These are phyloP conservation scores for Tuber microsphaerosporum DNA, from an alignment of 495 filamentous ascomycete genomes.

Conservation along the genomic window DNA sequence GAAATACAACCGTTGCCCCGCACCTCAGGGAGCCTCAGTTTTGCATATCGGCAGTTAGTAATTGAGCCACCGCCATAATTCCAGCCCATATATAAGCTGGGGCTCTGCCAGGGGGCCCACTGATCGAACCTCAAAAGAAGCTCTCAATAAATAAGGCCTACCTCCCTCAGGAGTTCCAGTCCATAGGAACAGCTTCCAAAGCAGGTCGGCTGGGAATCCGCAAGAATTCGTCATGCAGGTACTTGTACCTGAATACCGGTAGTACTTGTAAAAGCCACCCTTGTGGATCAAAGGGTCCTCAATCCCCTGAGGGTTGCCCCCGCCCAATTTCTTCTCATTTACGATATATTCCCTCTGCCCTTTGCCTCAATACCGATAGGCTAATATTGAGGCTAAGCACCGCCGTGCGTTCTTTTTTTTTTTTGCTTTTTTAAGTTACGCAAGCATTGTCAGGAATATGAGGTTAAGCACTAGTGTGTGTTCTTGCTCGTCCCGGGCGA, in stretches of 20 bases:
- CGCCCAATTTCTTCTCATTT: not conserved
- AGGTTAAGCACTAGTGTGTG: too few species aligned
- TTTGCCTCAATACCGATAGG: not conserved
- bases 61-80: not conserved
- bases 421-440: too few species aligned
- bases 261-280: not conserved
- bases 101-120: not conserved
- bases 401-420: too few species aligned
- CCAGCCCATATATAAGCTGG: too few species aligned
- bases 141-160: too few species aligned
- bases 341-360: not conserved
- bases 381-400: too few species aligned
- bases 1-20: not conserved
- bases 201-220: too few species aligned
- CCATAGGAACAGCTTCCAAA: too few species aligned
- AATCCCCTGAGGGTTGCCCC: not conserved
- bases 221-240: not conserved
- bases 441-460: too few species aligned
- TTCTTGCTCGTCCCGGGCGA: too few species aligned
- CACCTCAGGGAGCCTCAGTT: not conserved
- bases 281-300: not conserved
- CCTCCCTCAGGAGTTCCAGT: too few species aligned
- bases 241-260: not conserved
- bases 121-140: not conserved
- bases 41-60: not conserved